Evolutionary conservation across 2,329 filamentous ascomycete species (phyloP), one percentile per base, ranked within the genome.

Genomic region (Neopestalotiopsis sp.): DNA sequence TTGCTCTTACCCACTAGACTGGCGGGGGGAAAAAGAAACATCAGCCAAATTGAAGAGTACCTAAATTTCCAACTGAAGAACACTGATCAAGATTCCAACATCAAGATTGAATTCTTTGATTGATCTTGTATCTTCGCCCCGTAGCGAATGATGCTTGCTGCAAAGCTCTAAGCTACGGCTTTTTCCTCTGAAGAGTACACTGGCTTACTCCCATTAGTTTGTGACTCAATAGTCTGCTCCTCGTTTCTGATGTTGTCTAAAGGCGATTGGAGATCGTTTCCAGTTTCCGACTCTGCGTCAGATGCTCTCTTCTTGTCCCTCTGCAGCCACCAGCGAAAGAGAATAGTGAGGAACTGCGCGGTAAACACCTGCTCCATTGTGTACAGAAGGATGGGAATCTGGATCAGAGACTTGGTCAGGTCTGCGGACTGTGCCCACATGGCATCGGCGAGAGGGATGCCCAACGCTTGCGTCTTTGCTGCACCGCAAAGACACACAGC

Each of bases 401-500:
- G 87, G 61, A 91, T 85, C 72, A 87, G 88, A 0, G 87, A 85
- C 70, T 87, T 83, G 24, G 87, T 85, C 53, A 87, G 79, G 58
- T 87, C 79, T 71, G 86, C 84, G 10, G 88, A 79, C 14, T 86
- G 83, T 14, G 82, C 81, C 83, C 90, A 94, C 88, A 94, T 93
- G 69, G 91, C 88, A 40, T 88, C 88, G 65, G 89, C 85, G 34
- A 94, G 77, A 0, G 91, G 91, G 7, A 94, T 91, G 0, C 91
- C 91, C 68, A 94, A 83, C 2, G 88, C 90, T 1, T 91, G 90
- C 2, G 91, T 92, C 79, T 94, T 94, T 14, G 91, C 91, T 0
- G 91, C 90, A 32, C 89, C 90, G 74, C 91, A 93, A 78, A 93
- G 93, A 73, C 91, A 93, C 14, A 92, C 88, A 0, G 92, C 90